Evolutionary conservation across 2,329 filamentous ascomycete genomes (phyloP).

Genomic region (Botrytis fabae): DNA sequence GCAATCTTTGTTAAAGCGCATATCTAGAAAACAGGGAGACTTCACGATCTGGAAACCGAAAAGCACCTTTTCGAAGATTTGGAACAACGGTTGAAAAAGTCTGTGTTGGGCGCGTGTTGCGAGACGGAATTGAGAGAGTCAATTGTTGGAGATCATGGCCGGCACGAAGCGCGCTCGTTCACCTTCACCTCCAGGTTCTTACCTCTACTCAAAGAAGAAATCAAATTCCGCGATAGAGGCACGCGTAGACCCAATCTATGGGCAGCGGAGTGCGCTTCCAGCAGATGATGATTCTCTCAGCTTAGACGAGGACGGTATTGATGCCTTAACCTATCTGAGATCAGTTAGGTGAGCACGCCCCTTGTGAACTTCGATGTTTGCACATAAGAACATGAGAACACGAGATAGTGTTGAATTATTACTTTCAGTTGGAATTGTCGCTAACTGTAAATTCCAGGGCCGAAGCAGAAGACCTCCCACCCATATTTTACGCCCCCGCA

Average conservation of each 20-base stretch:
- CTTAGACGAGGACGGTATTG: conserved; percentile 62
- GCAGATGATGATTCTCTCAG: conserved; percentile 59
- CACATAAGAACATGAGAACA: conserved; percentile 1
- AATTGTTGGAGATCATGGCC: background rate
- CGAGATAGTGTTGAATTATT: conserved; percentile 45
- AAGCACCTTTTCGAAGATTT: background rate
- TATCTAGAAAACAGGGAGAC: background rate
- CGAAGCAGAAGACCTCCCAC: conserved; percentile 73
- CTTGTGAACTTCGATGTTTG: background rate
- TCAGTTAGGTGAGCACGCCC: conserved; percentile 63
- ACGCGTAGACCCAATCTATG: conserved; percentile 62
- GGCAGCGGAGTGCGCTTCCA: conserved; percentile 71
- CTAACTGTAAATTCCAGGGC: conserved; percentile 58
- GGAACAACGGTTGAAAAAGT: background rate
- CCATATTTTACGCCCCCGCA: conserved; percentile 65
- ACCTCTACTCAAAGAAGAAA: conserved; percentile 13
- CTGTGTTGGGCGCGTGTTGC: background rate
- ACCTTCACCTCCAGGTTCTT: conserved; percentile 20
- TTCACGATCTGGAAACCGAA: background rate
- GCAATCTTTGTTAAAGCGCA: background rate
- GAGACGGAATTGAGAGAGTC: background rate
- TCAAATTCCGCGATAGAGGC: conserved; percentile 34
- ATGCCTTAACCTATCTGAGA: conserved; percentile 67
- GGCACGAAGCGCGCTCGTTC: conserved; percentile 20
- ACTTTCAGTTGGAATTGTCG: conserved; percentile 23